Base-by-base conservation (phyloP, 2,329 filamentous ascomycete genomes). In the Aspergillus sp. region DNA sequence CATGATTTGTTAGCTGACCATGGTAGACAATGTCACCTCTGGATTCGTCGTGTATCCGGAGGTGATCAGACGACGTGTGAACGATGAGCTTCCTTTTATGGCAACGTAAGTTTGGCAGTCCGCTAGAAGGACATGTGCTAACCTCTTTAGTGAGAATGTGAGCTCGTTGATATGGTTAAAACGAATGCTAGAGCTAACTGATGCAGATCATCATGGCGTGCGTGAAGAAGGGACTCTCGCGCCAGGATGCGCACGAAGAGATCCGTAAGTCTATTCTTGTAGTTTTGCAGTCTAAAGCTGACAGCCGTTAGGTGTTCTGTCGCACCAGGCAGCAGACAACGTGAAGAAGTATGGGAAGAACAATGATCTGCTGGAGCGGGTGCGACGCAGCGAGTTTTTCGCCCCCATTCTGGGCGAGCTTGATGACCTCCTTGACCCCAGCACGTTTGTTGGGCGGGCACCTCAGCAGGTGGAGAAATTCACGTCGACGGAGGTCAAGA, bases 11-110 rank as follows among this genome's bases (percentile, higher is more conserved):
- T 33, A 36, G 29, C 7, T 26, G 26, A 22, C 6, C 32, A 26
- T 8, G 5, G 59, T 79, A 35, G 75, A 84, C 54, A 85, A 85
- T 45, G 72, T 86, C 28, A 71, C 69, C 17, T 67, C 70, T 33
- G 80, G 81, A 7, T 66, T 86, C 8, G 79, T 83, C n/a, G 73
- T 94, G 24, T 94, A 93, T 60, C 83, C 84, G 15, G 71, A 74
- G 35, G 69, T 78, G 35, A 85, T 93, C 54, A 67, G 71, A 39
- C 68, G 71, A 37, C 78, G 72, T 41, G 68, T 93, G 28, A 71
- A 78, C 45, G 72, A 78, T 40, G 83, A 93, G 61, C 73, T 95
- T 10, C 88, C 88, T 1, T 93, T 94, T 63, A 93, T 89, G 81
- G 72, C 78, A 5, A 86, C 79, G 5, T 70, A 72, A 49, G 67